Percentiles rank a stretch among this genome's conserved stretches.
phyloP scores from a whole-genome alignment of 1,284 basidiomycete genomes.

The Apiotrichum veenhuisii region DNA sequence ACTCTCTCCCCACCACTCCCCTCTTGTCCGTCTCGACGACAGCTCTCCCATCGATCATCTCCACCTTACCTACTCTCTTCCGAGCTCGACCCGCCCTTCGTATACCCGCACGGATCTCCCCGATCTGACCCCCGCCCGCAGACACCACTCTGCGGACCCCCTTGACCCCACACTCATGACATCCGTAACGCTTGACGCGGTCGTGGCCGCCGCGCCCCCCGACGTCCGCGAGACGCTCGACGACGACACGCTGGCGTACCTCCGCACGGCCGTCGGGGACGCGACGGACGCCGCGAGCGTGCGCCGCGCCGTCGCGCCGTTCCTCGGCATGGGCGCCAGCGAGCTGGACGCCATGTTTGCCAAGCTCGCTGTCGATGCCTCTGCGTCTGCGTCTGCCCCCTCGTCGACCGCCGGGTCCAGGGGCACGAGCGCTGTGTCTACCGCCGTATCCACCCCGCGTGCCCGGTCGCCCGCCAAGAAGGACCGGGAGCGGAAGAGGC shows the following conservation, averaged over 20 bases:
- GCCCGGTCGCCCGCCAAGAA: neutral
- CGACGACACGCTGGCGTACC: slow-evolving; percentile 12
- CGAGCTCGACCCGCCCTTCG: too few relatives aligned
- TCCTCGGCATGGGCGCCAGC: slow-evolving; percentile 11
- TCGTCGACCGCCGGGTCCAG: neutral
- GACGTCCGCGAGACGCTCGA: slow-evolving; percentile 16
- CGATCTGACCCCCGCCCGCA: too few relatives aligned
- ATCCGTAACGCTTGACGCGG: slow-evolving; percentile 12
- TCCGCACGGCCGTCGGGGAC: slow-evolving; percentile 6
- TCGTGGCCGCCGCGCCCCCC: slow-evolving; percentile 11
- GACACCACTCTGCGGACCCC: too few relatives aligned
- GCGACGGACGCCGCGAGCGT: slow-evolving; percentile 3
- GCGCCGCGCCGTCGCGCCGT: slow-evolving; percentile 13
- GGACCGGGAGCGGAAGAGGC: too few relatives aligned
- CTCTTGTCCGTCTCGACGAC: too few relatives aligned
- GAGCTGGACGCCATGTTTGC: slow-evolving; percentile 16
- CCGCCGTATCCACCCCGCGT: neutral
- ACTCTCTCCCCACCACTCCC: too few relatives aligned
- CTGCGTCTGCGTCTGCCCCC: neutral
- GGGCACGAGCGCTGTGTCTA: too few relatives aligned
- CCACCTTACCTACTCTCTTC: too few relatives aligned
- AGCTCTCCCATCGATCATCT: too few relatives aligned
- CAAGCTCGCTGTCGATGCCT: neutral
- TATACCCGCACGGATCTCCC: too few relatives aligned
- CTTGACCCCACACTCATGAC: too few relatives aligned